Percentiles rank a stretch among this genome's conserved stretches.
Conservation (phyloP, 306 rosid genomes). For the Senna siamea region DNA sequence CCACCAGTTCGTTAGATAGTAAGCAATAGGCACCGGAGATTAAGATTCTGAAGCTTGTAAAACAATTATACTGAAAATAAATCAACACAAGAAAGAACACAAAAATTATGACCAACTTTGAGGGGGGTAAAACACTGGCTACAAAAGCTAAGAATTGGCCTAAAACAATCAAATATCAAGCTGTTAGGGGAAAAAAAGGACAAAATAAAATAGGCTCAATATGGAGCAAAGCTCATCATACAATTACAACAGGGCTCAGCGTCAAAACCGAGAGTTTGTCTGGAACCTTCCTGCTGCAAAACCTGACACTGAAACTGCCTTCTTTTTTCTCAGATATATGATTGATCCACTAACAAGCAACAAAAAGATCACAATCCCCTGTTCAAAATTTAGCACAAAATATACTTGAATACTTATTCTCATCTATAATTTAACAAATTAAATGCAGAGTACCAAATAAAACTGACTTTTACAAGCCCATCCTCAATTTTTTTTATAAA, state of each 20-base stretch:
- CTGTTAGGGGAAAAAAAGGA: no score
- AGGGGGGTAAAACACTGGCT: no score
- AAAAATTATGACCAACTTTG: no score
- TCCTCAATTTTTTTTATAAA: not conserved
- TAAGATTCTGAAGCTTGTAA: no score
- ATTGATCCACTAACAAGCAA: conserved; percentile 55
- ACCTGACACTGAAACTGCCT: conserved; percentile 45
- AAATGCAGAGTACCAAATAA: not conserved
- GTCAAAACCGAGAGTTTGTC: conserved; percentile 52
- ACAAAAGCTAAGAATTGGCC: no score
- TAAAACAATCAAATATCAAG: no score
- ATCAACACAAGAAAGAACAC: no score
- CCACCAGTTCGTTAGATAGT: no score
- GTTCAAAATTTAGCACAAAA: conserved; percentile 34
- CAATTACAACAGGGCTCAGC: not conserved
- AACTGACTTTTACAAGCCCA: conserved; percentile 4
- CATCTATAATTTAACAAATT: not conserved
- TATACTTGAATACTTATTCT: not conserved
- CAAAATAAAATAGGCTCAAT: not conserved
- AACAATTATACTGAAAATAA: no score
- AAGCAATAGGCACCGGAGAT: no score
- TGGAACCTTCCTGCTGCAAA: conserved; percentile 51
- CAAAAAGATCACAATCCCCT: conserved; percentile 50
- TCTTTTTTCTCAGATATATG: conserved; percentile 52
- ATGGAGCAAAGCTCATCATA: not conserved